phyloP scores from a whole-genome alignment of 2,329 filamentous ascomycete species.

The Penicillium sp. region DNA sequence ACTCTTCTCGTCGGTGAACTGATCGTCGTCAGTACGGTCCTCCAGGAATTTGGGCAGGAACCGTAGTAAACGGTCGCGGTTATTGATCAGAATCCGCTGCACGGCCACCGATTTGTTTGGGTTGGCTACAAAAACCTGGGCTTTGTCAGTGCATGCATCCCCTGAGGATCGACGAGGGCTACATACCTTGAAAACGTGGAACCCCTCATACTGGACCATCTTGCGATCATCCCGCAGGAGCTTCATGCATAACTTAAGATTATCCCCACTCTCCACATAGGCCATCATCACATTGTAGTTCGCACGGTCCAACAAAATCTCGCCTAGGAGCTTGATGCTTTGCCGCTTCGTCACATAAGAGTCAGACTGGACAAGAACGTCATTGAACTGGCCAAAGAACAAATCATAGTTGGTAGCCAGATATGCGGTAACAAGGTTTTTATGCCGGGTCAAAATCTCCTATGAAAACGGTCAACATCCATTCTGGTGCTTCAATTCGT shows the following conservation, averaged over 20 bases:
- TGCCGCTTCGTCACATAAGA: conserved; percentile 98
- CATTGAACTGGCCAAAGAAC: conserved; percentile 92
- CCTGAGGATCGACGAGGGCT: not conserved
- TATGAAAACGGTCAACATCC: conserved; percentile 37
- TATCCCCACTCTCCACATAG: conserved; percentile 92
- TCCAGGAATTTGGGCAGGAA: conserved; percentile 92
- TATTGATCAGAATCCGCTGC: conserved; percentile 94
- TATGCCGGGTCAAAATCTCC: conserved; percentile 94
- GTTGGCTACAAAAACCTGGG: conserved; percentile 90
- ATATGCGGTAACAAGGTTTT: conserved; percentile 84
- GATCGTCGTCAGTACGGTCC: conserved; percentile 93
- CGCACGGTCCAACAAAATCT: conserved; percentile 88
- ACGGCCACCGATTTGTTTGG: conserved; percentile 97
- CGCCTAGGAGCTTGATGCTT: conserved; percentile 94
- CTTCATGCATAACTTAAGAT: conserved; percentile 98
- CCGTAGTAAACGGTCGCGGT: conserved; percentile 82
- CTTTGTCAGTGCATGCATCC: conserved; percentile 19
- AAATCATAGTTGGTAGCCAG: conserved; percentile 85
- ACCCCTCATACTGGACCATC: conserved; percentile 99
- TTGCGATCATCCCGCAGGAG: conserved; percentile 90
- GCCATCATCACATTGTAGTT: conserved; percentile 99
- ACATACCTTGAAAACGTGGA: conserved; percentile 90
- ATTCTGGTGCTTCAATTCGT: not conserved
- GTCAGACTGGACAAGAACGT: conserved; percentile 81
- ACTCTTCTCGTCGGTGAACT: conserved; percentile 97